Percentiles rank a stretch among this genome's conserved stretches.
These are phyloP conservation scores for Komagataella pseudopastoris DNA, from an alignment of 805 yeast species.

Conservation along the genomic window DNA sequence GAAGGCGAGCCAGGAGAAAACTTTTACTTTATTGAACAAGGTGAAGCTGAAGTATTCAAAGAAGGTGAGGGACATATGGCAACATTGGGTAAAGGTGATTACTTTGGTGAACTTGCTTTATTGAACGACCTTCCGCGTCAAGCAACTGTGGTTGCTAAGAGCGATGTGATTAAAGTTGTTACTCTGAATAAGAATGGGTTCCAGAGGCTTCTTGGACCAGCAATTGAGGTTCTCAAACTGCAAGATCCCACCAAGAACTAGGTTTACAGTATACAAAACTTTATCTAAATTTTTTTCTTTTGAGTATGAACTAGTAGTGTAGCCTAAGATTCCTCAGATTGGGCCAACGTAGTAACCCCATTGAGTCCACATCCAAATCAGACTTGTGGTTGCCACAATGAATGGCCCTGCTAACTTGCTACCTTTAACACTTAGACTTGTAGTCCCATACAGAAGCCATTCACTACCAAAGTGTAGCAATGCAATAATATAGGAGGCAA, in stretches of 20 bases:
- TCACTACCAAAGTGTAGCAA: slow-evolving; percentile 73
- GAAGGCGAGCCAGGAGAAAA: slow-evolving; percentile 83
- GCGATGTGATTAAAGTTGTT: slow-evolving; percentile 69
- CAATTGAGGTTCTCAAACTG: slow-evolving; percentile 72
- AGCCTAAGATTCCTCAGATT: neutral
- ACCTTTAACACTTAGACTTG: slow-evolving; percentile 40
- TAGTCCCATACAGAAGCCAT: slow-evolving; percentile 63
- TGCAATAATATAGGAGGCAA: slow-evolving; percentile 75
- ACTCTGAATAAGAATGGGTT: slow-evolving; percentile 86
- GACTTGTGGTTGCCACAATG: slow-evolving; percentile 60
- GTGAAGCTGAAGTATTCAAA: slow-evolving; percentile 66
- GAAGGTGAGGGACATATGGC: slow-evolving; percentile 47
- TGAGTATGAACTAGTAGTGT: neutral
- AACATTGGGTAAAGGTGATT: slow-evolving; percentile 65
- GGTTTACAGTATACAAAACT: neutral
- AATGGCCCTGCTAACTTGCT: slow-evolving; percentile 86
- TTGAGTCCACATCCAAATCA: slow-evolving; percentile 71
- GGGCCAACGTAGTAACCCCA: slow-evolving; percentile 39
- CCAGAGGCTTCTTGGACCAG: slow-evolving; percentile 89
- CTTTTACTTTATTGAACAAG: slow-evolving; percentile 66
- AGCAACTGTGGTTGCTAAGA: slow-evolving; percentile 76
- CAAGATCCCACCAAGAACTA: slow-evolving; percentile 62
- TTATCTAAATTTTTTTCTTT: neutral
- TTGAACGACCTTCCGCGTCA: slow-evolving; percentile 87
- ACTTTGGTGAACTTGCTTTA: slow-evolving; percentile 93